A percentile compares a stretch with the other conserved stretches of the same genome.
Evolutionary conservation across 371 early-diverging fungal genomes (phyloP).

Genomic region (Rhizopus stolonifer): DNA sequence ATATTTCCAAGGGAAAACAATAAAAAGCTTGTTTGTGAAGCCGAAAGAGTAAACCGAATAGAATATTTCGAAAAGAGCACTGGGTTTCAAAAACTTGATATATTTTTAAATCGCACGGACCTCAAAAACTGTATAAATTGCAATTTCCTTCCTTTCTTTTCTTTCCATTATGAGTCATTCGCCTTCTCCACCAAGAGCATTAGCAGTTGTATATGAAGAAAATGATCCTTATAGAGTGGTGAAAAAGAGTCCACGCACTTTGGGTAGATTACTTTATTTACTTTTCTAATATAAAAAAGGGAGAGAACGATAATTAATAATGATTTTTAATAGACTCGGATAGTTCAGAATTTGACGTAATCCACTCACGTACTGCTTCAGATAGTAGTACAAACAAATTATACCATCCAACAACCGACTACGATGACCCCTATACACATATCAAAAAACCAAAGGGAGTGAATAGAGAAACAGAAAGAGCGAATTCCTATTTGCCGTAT

Average conservation of each 20-base stretch:
- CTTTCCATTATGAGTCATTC: neutral
- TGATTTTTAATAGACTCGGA: neutral
- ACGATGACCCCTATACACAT: conserved; percentile 41
- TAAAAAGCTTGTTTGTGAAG: no score
- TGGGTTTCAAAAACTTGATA: no score
- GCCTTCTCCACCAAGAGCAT: neutral
- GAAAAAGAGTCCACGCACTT: conserved; percentile 11
- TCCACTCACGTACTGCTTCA: conserved; percentile 41
- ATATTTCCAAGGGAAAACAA: no score
- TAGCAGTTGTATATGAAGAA: conserved; percentile 25
- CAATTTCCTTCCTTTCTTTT: neutral
- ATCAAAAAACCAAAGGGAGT: conserved; percentile 10
- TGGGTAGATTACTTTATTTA: no score
- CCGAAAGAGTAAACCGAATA: no score
- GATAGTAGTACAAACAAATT: conserved; percentile 44
- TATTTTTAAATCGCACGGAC: conserved; percentile 1
- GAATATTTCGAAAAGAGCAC: no score
- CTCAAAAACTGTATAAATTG: neutral
- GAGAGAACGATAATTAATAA: neutral
- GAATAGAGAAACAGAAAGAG: conserved; percentile 18
- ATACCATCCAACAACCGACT: conserved; percentile 10
- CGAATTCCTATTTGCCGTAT: conserved; percentile 49
- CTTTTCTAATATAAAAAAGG: no score
- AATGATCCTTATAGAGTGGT: conserved; percentile 27
- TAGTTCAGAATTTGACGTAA: conserved; percentile 23